Evolutionary conservation across 2,329 filamentous ascomycete species (phyloP).

Genomic region (Cordyceps fumosorosea): DNA sequence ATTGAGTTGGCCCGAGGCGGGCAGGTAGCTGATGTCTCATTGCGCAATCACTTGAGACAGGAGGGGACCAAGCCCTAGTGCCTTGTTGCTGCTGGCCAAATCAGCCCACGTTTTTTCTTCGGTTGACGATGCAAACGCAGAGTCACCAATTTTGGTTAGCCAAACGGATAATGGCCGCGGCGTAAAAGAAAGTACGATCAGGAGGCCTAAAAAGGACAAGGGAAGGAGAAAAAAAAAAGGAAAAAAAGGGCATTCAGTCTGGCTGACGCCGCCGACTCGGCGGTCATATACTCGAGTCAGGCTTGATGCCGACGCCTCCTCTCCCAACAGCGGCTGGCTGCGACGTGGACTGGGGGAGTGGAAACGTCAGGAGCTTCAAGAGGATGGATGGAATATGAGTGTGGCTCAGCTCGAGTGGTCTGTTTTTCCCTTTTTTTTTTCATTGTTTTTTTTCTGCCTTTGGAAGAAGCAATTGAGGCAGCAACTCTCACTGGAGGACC

Average conservation of each 20-base stretch:
- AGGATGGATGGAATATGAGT: neutral
- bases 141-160: no score
- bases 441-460: neutral
- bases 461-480: neutral
- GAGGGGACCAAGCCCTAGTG: no score
- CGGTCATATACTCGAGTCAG: conserved; percentile 1
- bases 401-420: neutral
- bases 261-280: neutral
- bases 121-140: no score
- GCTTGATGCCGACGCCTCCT: neutral
- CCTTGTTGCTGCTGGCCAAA: no score
- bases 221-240: neutral
- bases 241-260: neutral
- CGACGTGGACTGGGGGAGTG: neutral
- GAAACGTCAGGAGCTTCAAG: neutral
- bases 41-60: no score
- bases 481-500: neutral
- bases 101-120: no score
- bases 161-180: no score
- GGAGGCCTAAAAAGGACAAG: neutral
- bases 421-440: neutral
- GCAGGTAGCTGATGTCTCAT: no score
- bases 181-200: no score
- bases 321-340: neutral
- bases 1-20: no score